Evolutionary conservation across 257 asterid genomes (phyloP), one percentile per base, ranked within the genome.

Genomic region (Primulina tabacum): DNA sequence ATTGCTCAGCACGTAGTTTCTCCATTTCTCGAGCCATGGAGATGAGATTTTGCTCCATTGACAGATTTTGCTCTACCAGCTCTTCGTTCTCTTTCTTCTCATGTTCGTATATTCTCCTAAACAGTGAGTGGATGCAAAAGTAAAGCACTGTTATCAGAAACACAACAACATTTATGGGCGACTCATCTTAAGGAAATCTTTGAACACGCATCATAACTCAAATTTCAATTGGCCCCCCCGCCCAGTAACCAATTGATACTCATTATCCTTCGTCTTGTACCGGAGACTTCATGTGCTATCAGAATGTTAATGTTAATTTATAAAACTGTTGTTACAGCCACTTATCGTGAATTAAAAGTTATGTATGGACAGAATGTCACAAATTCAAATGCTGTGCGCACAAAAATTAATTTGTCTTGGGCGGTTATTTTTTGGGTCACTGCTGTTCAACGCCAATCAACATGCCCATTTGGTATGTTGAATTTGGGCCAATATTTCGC

Each of bases 21-120:
- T 94, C 99, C 34, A 89, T 80, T 77, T 94, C 97, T 64, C 95
- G 93, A 77, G 99, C 95, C 97, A 88, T 85, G 29, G 90, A 82
- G 66, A 89, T 73, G 21, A 50, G 57, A 50, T 50, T 50, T 50
- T 50, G 57, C 20, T 50, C 57, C 57, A 50, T 50, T 5, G 57
- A 50, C 20, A 7, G 21, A 17, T 50, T 50, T 50, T 50, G 57
- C 57, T 50, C 57, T 50, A 50, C 57, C 57, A 50, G 21, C 57
- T 50, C 57, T 50, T 50, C 57, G 21, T 50, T 50, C 21, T 17
- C 21, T 50, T 50, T 50, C 57, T 50, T 50, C 57, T 50, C 57
- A 50, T 14, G 57, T 50, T 50, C 57, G 57, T 16, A 50, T 16
- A 17, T 5, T 50, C 57, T 17, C 18, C 57, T 50, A 50, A 50